phyloP scores from a whole-genome alignment of 345 rosid genomes.

The Physaria fendleri region DNA sequence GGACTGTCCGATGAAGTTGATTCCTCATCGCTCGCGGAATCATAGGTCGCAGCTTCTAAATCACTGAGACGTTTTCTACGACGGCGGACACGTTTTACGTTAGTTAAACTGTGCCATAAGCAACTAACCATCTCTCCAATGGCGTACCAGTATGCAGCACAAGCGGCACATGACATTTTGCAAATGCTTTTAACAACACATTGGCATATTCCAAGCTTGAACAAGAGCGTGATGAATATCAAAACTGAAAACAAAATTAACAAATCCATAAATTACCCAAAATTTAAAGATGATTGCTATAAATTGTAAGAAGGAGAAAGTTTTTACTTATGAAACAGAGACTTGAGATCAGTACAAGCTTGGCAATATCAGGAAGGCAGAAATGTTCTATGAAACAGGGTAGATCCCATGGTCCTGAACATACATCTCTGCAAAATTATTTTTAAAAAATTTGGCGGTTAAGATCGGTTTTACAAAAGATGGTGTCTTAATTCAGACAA shows the following conservation, averaged over 20 bases:
- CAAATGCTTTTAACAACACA: constrained; percentile 61
- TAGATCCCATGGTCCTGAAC: constrained; percentile 68
- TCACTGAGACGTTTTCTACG: constrained; percentile 29
- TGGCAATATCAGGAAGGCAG: constrained; percentile 55
- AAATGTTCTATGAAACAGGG: constrained; percentile 70
- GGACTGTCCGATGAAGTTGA: constrained; percentile 10
- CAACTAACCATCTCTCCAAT: constrained; percentile 39
- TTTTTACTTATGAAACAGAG: constrained; percentile 59
- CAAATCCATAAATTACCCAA: background rate
- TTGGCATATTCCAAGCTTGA: constrained; percentile 71
- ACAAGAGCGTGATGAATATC: constrained; percentile 55
- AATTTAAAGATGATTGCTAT: background rate
- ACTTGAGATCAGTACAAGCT: constrained; percentile 44
- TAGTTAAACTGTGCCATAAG: constrained; percentile 43
- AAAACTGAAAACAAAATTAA: constrained; percentile 39
- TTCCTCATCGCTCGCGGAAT: constrained; percentile 11
- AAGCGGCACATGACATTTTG: constrained; percentile 64
- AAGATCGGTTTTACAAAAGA: background rate
- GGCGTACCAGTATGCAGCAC: constrained; percentile 49
- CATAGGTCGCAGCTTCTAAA: constrained; percentile 31
- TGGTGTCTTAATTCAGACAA: constrained; percentile 6
- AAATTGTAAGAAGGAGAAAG: background rate
- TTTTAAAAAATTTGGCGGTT: no score
- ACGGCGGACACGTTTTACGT: constrained; percentile 35
- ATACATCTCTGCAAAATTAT: constrained; percentile 56